Base-by-base conservation (phyloP, 2,329 filamentous ascomycete genomes). In the Pyrenophora teres region DNA sequence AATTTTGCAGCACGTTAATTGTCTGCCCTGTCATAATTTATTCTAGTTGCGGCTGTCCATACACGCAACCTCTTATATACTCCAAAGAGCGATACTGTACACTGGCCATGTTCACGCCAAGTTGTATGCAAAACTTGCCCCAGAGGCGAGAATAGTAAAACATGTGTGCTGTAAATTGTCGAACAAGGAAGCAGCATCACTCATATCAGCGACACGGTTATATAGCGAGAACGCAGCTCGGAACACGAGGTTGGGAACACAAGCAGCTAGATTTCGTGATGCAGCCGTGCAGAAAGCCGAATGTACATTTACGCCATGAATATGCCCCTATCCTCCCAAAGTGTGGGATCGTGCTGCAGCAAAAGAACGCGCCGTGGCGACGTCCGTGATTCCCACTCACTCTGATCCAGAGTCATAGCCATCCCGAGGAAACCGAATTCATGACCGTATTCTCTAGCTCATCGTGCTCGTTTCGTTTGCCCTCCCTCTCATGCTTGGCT, bases 321-420 rank as follows among this genome's bases (percentile, higher is more conserved):
- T 71, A 72, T 74, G 72, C 69, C 65, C 65, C 67, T 60, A 68
- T 70, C 70, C 63, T 71, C 67, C 71, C 65, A 71, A 70, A 70
- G 59, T 64, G 57, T 62, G 61, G 61, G 65, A 64, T 65, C 58
- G 56, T 66, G 60, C 59, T 62, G 61, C 60, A 59, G 47, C 62
- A 56, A 63, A 60, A 56, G 56, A 60, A 64, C 63, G 64, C 56
- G 65, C 62, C 60, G 58, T 62, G 46, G 64, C 62, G 54, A 67
- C 60, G 54, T 68, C 61, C 63, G 54, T 62, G 60, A 57, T 54
- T 67, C 68, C 68, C 69, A 66, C 51, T 60, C 50, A 54, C 68
- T 72, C 69, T 72, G 70, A 73, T 74, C 70, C 64, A 71, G 68
- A 72, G 68, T 68, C 70, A 73, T 72, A 72, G 60, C 62, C 65